These are phyloP conservation scores for Mycena haematopus DNA, from an alignment of 768 basidiomycete species.

Conservation along the genomic window DNA sequence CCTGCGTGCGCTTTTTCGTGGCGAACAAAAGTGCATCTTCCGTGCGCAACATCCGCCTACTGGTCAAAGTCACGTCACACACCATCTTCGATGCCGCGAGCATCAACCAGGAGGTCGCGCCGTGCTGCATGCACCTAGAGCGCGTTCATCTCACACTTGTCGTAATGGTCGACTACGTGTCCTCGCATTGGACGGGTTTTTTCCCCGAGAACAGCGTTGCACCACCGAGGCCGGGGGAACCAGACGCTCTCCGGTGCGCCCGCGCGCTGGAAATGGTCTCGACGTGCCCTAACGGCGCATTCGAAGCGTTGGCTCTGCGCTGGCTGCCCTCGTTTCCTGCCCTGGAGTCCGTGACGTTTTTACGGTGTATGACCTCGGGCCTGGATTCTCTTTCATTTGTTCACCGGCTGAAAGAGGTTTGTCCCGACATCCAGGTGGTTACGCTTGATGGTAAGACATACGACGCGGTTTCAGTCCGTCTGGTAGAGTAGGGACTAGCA, in stretches of 20 bases:
- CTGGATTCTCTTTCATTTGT: conserved; percentile 10
- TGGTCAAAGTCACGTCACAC: conserved; percentile 15
- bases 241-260: conserved; percentile 8
- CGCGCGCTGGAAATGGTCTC: conserved; percentile 18
- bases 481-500: not conserved
- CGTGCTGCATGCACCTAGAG: conserved; percentile 7
- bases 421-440: conserved; percentile 7
- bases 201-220: conserved; percentile 11
- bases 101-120: conserved; percentile 15
- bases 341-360: conserved; percentile 10
- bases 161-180: conserved; percentile 17
- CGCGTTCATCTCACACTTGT: conserved; percentile 14
- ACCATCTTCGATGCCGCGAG: conserved; percentile 5
- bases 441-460: conserved; percentile 20
- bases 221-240: not conserved
- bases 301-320: conserved; percentile 13
- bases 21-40: conserved; percentile 4
- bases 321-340: conserved; percentile 16
- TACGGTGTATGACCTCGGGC: conserved; percentile 1
- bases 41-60: conserved; percentile 15
- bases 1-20: conserved; percentile 16
- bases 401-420: conserved; percentile 1
- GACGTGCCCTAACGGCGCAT: conserved; percentile 5
- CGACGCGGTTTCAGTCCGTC: not conserved
- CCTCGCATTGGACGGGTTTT: conserved; percentile 25